Evolutionary conservation across 805 yeast genomes (phyloP).

Genomic region (Torulaspora franciscae): DNA sequence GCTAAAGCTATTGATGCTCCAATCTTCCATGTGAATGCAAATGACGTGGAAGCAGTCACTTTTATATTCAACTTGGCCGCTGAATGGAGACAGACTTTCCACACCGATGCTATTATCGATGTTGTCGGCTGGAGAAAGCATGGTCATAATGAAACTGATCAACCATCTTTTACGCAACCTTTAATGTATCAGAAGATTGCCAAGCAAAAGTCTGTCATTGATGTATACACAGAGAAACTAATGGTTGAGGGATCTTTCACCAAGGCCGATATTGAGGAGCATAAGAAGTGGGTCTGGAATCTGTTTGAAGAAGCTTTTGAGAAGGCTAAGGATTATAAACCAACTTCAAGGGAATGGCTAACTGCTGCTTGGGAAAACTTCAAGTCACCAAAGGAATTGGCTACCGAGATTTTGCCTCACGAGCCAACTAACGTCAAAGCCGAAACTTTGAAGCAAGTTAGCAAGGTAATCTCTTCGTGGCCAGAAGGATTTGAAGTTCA

Average conservation of each 20-base stretch:
- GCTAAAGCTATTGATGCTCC: slow-evolving; percentile 97
- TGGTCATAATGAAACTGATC: slow-evolving; percentile 99
- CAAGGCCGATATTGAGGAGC: slow-evolving; percentile 85
- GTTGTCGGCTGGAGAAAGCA: slow-evolving; percentile 97
- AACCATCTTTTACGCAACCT: slow-evolving; percentile 98
- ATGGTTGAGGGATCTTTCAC: slow-evolving; percentile 85
- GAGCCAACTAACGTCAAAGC: slow-evolving; percentile 89
- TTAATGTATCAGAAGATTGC: slow-evolving; percentile 91
- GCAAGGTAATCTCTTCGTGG: slow-evolving; percentile 70
- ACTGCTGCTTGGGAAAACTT: slow-evolving; percentile 99
- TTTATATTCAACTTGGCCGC: slow-evolving; percentile 95
- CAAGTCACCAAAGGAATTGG: slow-evolving; percentile 95
- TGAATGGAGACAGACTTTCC: slow-evolving; percentile 96
- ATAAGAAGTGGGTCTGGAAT: slow-evolving; percentile 97
- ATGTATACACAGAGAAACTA: slow-evolving; percentile 75
- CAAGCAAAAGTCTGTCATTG: slow-evolving; percentile 82
- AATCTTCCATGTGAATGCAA: slow-evolving; percentile 98
- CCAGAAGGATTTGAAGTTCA: slow-evolving; percentile 88
- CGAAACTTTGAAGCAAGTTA: slow-evolving; percentile 67
- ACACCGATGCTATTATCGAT: slow-evolving; percentile 93
- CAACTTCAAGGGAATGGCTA: slow-evolving; percentile 94
- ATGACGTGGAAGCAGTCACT: slow-evolving; percentile 90
- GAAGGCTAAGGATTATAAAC: slow-evolving; percentile 83
- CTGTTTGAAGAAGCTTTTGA: slow-evolving; percentile 83
- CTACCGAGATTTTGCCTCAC: slow-evolving; percentile 92